These are phyloP conservation scores for Tylopilus intermedius DNA, from an alignment of 768 basidiomycete genomes.

Conservation along the genomic window DNA sequence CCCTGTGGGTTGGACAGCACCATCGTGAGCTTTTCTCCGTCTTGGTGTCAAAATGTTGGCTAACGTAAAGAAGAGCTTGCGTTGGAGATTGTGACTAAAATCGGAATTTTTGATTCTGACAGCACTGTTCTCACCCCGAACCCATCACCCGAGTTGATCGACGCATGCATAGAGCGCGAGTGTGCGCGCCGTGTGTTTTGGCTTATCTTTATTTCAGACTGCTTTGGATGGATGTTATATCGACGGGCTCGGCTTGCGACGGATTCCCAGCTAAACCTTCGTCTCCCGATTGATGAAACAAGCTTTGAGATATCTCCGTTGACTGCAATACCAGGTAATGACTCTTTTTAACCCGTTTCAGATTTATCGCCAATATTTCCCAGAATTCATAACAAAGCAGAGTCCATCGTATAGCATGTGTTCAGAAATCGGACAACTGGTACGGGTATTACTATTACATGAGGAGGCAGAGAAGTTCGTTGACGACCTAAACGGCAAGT, in stretches of 20 bases:
- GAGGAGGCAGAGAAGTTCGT: conserved; percentile 54
- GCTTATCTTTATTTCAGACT: conserved; percentile 63
- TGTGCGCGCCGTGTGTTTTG: conserved; percentile 79
- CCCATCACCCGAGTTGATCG: conserved; percentile 55
- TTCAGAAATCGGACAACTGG: conserved; percentile 68
- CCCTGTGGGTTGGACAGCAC: conserved; percentile 27
- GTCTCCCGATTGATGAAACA: conserved; percentile 77
- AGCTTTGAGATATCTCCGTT: conserved; percentile 68
- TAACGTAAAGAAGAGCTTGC: conserved; percentile 47
- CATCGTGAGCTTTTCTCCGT: conserved; percentile 24
- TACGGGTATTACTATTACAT: conserved; percentile 64
- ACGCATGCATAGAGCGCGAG: conserved; percentile 66
- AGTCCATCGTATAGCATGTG: conserved; percentile 48
- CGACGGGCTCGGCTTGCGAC: conserved; percentile 33
- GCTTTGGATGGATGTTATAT: conserved; percentile 37
- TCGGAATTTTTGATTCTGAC: conserved; percentile 63
- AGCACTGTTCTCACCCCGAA: conserved; percentile 54
- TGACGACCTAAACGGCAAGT: conserved; percentile 47
- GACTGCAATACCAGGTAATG: conserved; percentile 30
- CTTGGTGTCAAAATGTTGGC: conserved; percentile 4
- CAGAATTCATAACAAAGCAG: conserved; percentile 67
- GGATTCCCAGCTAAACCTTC: conserved; percentile 49
- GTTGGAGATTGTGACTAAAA: conserved; percentile 58
- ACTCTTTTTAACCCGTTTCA: neutral
- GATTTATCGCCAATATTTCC: conserved; percentile 3